Evolutionary conservation across 805 yeast species (phyloP).

Genomic region (Candida insectorum): DNA sequence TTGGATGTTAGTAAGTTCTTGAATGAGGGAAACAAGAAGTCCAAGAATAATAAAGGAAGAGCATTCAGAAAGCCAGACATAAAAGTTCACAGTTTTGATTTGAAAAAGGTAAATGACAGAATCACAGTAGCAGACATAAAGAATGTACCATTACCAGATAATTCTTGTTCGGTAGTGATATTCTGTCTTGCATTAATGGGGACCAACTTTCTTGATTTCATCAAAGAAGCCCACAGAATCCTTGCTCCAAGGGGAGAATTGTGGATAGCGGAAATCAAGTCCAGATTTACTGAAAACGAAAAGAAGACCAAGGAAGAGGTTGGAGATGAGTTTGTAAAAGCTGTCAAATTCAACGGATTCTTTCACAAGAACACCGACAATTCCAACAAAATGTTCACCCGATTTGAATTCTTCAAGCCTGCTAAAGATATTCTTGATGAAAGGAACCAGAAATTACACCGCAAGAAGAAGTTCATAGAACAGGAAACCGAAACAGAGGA

Average conservation of each 20-base stretch:
- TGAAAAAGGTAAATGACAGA: constrained; percentile 81
- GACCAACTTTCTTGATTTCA: constrained; percentile 88
- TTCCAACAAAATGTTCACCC: constrained; percentile 86
- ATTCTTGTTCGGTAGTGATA: constrained; percentile 81
- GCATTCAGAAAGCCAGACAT: constrained; percentile 28
- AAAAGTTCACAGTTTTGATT: constrained; percentile 84
- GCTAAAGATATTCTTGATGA: constrained; percentile 63
- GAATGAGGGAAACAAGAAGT: constrained; percentile 28
- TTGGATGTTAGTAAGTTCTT: constrained; percentile 56
- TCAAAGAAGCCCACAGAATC: constrained; percentile 83
- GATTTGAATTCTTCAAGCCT: constrained; percentile 93
- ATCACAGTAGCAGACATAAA: constrained; percentile 96
- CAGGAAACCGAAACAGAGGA: constrained; percentile 61
- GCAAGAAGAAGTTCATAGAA: constrained; percentile 68
- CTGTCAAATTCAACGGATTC: constrained; percentile 75
- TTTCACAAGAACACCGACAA: constrained; percentile 87
- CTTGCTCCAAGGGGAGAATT: constrained; percentile 88
- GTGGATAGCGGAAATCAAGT: constrained; percentile 97
- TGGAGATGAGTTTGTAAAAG: constrained; percentile 78
- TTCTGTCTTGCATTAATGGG: constrained; percentile 97
- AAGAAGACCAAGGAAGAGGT: constrained; percentile 24
- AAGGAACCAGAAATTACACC: constrained; percentile 56
- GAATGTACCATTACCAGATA: constrained; percentile 79
- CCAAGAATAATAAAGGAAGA: constrained; percentile 23
- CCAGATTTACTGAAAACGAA: constrained; percentile 69